A percentile compares a stretch with the other conserved stretches of the same genome.
Evolutionary conservation across 495 filamentous ascomycete species (phyloP).

Genomic region (Penicillium simplicissimum): DNA sequence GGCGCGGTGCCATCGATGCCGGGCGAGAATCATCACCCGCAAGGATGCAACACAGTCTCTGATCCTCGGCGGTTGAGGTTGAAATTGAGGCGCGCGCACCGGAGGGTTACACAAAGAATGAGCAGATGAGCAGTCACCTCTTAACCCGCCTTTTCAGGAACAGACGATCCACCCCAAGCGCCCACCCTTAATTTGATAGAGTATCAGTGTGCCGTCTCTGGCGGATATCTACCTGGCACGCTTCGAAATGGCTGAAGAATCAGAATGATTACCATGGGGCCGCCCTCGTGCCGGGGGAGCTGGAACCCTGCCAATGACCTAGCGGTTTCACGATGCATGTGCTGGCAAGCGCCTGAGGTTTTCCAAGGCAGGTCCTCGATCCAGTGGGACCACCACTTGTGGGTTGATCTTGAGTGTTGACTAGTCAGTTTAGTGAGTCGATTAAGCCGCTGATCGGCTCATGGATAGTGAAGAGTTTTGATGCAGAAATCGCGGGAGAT

Average conservation of each 20-base stretch:
- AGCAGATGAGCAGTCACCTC: conserved; percentile 3
- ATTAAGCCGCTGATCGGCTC: not conserved
- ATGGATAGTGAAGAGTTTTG: not conserved
- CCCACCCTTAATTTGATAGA: conserved; percentile 7
- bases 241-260: not conserved
- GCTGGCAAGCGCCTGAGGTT: conserved; percentile 21
- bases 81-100: not conserved
- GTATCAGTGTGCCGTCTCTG: not conserved
- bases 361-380: not conserved
- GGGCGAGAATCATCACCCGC: not conserved
- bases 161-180: conserved; percentile 18
- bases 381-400: not conserved
- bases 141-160: conserved; percentile 10
- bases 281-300: not conserved
- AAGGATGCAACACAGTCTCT: not conserved
- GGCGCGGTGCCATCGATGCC: not conserved
- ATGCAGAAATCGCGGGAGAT: not conserved
- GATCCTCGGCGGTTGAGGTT: not conserved
- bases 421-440: not conserved
- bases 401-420: not conserved
- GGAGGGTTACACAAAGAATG: not conserved
- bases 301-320: conserved; percentile 18
- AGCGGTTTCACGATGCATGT: conserved; percentile 9
- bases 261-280: not conserved
- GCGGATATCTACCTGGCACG: not conserved